Conservation (phyloP, 805 yeast genomes). For the Yarrowia porcina region DNA sequence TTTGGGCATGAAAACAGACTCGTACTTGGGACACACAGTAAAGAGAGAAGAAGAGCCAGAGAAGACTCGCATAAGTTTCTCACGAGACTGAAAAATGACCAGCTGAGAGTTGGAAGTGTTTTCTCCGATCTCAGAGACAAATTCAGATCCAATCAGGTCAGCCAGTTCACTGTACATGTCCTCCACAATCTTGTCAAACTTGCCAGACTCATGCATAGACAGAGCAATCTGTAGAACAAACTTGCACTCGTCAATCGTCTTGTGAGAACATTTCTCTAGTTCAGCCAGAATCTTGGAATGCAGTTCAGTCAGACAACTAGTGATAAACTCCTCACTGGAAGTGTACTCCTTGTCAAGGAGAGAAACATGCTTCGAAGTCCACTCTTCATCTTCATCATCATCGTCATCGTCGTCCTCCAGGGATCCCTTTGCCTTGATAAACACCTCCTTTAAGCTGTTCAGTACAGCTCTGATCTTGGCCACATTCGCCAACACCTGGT, state of each 20-base stretch:
- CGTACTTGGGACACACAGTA: neutral
- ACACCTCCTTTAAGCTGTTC: neutral
- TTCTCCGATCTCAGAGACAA: neutral
- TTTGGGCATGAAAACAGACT: constrained; percentile 4
- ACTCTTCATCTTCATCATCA: constrained; percentile 9
- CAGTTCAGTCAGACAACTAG: neutral
- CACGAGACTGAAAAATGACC: constrained; percentile 7
- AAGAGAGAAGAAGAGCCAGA: constrained; percentile 1
- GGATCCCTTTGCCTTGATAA: neutral
- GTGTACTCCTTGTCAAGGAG: constrained; percentile 5
- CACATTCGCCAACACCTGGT: neutral
- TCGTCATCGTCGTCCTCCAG: constrained; percentile 1
- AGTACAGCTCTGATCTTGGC: neutral
- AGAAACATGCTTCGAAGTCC: constrained; percentile 1
- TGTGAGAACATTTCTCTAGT: neutral
- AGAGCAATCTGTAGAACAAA: constrained; percentile 10
- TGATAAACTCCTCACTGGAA: neutral
- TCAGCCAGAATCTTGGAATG: neutral
- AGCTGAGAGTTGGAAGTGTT: neutral
- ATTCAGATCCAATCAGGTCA: neutral
- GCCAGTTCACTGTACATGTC: neutral
- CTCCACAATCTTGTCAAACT: neutral
- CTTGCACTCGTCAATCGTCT: constrained; percentile 7
- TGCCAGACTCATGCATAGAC: neutral
- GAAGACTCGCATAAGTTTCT: neutral